Evolutionary conservation across 306 rosid genomes (phyloP).

Genomic region (Chamaecrista fasciculata): DNA sequence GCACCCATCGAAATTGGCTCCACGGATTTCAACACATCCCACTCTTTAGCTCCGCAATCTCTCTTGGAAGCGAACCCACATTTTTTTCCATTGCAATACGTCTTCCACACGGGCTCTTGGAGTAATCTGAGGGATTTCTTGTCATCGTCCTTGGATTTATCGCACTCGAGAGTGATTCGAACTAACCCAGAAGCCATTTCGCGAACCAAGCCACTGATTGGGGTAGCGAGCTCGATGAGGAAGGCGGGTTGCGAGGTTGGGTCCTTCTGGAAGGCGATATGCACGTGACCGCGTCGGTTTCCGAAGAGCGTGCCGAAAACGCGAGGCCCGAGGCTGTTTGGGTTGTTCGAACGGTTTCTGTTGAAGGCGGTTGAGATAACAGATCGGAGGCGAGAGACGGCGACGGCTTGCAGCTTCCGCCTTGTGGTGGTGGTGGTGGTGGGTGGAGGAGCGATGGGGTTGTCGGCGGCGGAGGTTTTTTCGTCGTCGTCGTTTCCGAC

Average conservation of each 20-base stretch:
- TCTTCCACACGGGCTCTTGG: slow-evolving; percentile 84
- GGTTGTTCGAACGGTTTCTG: slow-evolving; percentile 45
- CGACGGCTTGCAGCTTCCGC: slow-evolving; percentile 57
- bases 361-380: slow-evolving; percentile 60
- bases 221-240: slow-evolving; percentile 87
- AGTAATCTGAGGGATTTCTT: slow-evolving; percentile 46
- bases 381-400: slow-evolving; percentile 57
- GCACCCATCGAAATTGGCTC: slow-evolving; percentile 97
- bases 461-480: neutral
- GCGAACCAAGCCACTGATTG: slow-evolving; percentile 78
- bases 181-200: slow-evolving; percentile 99
- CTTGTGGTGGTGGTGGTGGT: slow-evolving; percentile 21
- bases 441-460: no score
- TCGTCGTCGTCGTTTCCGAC: slow-evolving; percentile 62
- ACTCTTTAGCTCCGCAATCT: slow-evolving; percentile 79
- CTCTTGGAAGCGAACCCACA: slow-evolving; percentile 79
- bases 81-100: slow-evolving; percentile 86
- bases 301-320: slow-evolving; percentile 91
- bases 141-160: slow-evolving; percentile 50
- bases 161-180: slow-evolving; percentile 85
- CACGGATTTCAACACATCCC: slow-evolving; percentile 76
- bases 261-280: slow-evolving; percentile 80
- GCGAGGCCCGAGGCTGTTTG: slow-evolving; percentile 56
- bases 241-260: slow-evolving; percentile 75
- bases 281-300: slow-evolving; percentile 75